Percentiles rank a stretch among this genome's conserved stretches.
phyloP scores from a whole-genome alignment of 495 filamentous ascomycete species.

The Corynascus novoguineensis region DNA sequence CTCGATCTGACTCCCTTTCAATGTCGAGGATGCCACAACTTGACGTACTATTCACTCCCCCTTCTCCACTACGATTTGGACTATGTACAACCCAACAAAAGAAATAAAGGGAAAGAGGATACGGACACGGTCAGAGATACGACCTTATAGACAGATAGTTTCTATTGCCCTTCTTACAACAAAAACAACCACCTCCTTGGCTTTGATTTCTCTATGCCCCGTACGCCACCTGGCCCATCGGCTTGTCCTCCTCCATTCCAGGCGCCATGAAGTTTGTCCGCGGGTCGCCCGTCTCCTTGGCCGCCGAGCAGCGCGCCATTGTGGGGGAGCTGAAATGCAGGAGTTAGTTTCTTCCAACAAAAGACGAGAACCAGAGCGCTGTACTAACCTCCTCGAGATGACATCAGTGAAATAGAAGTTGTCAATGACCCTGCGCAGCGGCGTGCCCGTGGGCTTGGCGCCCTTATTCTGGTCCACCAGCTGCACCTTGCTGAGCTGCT shows the following conservation, averaged over 20 bases:
- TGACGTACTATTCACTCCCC: constrained; percentile 8
- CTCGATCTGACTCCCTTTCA: too few relatives aligned
- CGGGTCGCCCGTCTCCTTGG: constrained; percentile 64
- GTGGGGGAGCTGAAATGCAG: constrained; percentile 73
- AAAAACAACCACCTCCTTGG: not conserved
- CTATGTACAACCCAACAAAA: not conserved
- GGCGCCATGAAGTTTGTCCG: constrained; percentile 83
- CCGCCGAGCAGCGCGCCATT: constrained; percentile 91
- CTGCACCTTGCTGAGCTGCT: constrained; percentile 77
- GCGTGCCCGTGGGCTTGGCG: constrained; percentile 54
- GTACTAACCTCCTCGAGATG: constrained; percentile 80
- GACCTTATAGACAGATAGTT: constrained; percentile 14
- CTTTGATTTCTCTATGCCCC: constrained; percentile 31
- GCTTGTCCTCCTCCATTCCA: constrained; percentile 53
- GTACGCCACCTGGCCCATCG: constrained; percentile 49
- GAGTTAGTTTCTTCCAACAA: constrained; percentile 13
- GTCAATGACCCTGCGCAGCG: constrained; percentile 77
- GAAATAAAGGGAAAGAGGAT: not conserved
- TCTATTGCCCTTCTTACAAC: constrained; percentile 11
- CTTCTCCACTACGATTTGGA: not conserved
- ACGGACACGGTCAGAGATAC: not conserved
- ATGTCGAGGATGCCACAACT: not conserved
- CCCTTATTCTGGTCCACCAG: constrained; percentile 95
- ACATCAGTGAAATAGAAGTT: constrained; percentile 97
- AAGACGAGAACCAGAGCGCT: not conserved